phyloP scores from a whole-genome alignment of 2,329 filamentous ascomycete species.

The Aspergillus phoenicis region DNA sequence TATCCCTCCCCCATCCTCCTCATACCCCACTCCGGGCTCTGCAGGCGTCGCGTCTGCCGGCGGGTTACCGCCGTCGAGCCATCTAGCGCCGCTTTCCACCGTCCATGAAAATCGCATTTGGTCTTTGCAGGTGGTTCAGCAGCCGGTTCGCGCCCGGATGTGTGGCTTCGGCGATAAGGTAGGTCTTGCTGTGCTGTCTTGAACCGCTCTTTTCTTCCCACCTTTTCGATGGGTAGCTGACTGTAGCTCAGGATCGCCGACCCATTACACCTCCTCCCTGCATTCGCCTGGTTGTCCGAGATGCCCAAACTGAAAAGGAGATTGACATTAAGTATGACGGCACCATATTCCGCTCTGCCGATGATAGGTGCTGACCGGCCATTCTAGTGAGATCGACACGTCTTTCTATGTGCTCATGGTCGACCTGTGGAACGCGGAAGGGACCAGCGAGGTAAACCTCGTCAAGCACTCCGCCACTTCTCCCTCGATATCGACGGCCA shows the following conservation, averaged over 20 bases:
- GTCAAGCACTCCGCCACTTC: slow-evolving; percentile 66
- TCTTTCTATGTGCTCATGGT: slow-evolving; percentile 70
- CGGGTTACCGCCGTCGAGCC: slow-evolving; percentile 33
- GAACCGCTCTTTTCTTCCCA: neutral
- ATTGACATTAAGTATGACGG: slow-evolving; percentile 74
- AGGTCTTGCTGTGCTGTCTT: slow-evolving; percentile 28
- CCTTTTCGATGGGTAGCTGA: neutral
- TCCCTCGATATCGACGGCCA: slow-evolving; percentile 80
- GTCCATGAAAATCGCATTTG: slow-evolving; percentile 48
- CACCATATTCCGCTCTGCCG: too few species aligned
- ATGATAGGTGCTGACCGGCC: slow-evolving; percentile 17
- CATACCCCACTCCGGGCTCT: slow-evolving; percentile 40
- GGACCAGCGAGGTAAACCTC: slow-evolving; percentile 66
- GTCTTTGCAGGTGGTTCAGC: slow-evolving; percentile 80
- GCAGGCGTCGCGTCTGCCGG: slow-evolving; percentile 33
- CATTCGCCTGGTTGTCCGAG: slow-evolving; percentile 77
- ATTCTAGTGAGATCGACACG: slow-evolving; percentile 67
- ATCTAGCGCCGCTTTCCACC: slow-evolving; percentile 44
- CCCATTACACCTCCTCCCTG: slow-evolving; percentile 96
- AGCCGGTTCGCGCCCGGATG: slow-evolving; percentile 92
- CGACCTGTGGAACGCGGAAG: slow-evolving; percentile 67
- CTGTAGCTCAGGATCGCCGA: slow-evolving; percentile 70
- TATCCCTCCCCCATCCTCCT: slow-evolving; percentile 38
- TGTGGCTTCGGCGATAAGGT: slow-evolving; percentile 99
- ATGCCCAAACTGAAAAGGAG: slow-evolving; percentile 74